These are phyloP conservation scores for Microstegium vimineum DNA, from an alignment of 176 grass and related monocot species.

Conservation along the genomic window DNA sequence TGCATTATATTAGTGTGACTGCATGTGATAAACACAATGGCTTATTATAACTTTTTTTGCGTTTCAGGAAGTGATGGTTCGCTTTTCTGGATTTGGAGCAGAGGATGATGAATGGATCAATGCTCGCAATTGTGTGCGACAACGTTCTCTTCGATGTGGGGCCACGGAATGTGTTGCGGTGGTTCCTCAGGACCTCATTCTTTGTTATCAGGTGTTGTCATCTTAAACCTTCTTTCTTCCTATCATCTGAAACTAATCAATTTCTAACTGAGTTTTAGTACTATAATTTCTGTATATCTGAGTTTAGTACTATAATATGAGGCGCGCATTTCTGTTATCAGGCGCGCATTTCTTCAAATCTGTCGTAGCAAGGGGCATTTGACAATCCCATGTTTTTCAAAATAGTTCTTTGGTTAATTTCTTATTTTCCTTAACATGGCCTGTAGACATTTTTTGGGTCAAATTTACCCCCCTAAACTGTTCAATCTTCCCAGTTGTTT, in stretches of 20 bases:
- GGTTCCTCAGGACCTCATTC: conserved; percentile 75
- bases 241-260: neutral
- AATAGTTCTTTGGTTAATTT: neutral
- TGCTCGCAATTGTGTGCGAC: conserved; percentile 69
- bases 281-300: too few relatives aligned
- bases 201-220: conserved; percentile 61
- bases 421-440: neutral
- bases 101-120: conserved; percentile 85
- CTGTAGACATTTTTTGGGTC: neutral
- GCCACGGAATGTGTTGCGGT: conserved; percentile 69
- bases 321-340: too few relatives aligned
- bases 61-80: conserved; percentile 65
- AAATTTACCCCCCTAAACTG: neutral
- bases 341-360: neutral
- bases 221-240: neutral
- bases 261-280: neutral
- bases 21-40: neutral
- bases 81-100: conserved; percentile 70
- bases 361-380: neutral
- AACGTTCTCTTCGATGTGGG: conserved; percentile 72
- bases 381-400: neutral
- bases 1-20: neutral
- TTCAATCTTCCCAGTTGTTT: neutral
- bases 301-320: neutral
- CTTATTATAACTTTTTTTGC: neutral